Evolutionary conservation across 2,329 filamentous ascomycete genomes (phyloP), one percentile per base, ranked within the genome.

Genomic region (Monosporascus sp.): DNA sequence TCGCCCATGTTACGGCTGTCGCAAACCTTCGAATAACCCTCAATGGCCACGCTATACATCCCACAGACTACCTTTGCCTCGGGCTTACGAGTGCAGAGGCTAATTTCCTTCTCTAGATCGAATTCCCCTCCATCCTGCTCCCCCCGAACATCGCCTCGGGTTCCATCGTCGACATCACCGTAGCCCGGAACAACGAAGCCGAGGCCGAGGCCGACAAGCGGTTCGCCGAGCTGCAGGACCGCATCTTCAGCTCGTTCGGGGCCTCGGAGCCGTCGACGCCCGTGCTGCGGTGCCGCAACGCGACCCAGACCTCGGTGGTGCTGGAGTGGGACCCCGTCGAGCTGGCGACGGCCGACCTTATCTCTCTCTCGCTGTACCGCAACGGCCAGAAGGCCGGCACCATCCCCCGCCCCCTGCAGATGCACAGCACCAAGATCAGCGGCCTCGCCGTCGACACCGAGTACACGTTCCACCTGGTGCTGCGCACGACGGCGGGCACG

Each of bases 241-340:
- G 87, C 64, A 97, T 99, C 75, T 88, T 88, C 73, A 80, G 82
- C 63, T 88, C 89, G 51, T 97, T 97, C 70, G 94, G 94, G 63
- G 84, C 89, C 61, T 78, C 83, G 56, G 86, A 90, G 53, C 94
- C 94, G 34, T 75, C 82, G 24, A 77, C 87, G 1, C 94, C 94
- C 7, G 73, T 88, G 49, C 84, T 99, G 37, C 90, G 91, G 66
- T 95, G 94, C 73, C 88, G 91, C 73, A 99, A 97, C 80, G 92
- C 93, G 52, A 99, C 94, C 1, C 94, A 99, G 74, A 99, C 94
- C n/a, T 95, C 90, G 27, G 88, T 97, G 46, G 94, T 99, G 38
- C 88, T 99, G 50, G 94, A 97, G 75, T 99, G 94, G 94, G 94
- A 97, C 60, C 91, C 93, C 36, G 88, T 99, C 67, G 83, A 93